Percentiles rank a stretch among this genome's conserved stretches.
Conservation (phyloP, 2,329 filamentous ascomycete genomes). For the Fusarium neocosmosporiellum region DNA sequence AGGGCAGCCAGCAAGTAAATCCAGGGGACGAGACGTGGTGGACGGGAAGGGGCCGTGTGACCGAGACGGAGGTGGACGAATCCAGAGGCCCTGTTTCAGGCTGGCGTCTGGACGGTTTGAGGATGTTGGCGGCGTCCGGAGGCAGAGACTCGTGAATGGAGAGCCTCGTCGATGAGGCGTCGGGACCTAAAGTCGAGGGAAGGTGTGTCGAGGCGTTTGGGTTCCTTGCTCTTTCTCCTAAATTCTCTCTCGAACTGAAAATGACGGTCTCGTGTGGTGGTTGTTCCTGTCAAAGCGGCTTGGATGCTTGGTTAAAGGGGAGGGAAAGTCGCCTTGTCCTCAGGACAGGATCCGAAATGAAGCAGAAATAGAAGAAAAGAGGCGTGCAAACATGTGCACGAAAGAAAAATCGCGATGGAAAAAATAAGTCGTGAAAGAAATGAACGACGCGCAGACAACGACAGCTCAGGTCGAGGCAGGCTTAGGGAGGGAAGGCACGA, state of each 20-base stretch:
- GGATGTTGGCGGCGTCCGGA: conserved; percentile 25
- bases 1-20: conserved; percentile 20
- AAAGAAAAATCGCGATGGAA: conserved; percentile 16
- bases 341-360: conserved; percentile 21
- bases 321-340: conserved; percentile 29
- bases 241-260: not conserved
- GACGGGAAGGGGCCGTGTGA: conserved; percentile 30
- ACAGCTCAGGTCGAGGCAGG: conserved; percentile 37
- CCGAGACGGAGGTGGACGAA: conserved; percentile 33
- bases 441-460: conserved; percentile 39
- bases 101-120: conserved; percentile 38
- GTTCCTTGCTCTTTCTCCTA: conserved; percentile 28
- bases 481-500: conserved; percentile 30
- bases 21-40: conserved; percentile 22
- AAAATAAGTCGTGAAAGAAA: conserved; percentile 29
- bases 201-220: conserved; percentile 19
- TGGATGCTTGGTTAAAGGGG: conserved; percentile 4
- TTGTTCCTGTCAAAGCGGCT: conserved; percentile 26
- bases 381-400: conserved; percentile 7
- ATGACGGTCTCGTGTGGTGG: conserved; percentile 17
- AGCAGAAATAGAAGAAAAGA: not conserved
- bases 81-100: conserved; percentile 43
- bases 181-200: conserved; percentile 10
- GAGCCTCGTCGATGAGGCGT: conserved; percentile 26
- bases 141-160: conserved; percentile 30